phyloP scores from a whole-genome alignment of 2,329 filamentous ascomycete genomes.

The Cordyceps pruinosa region DNA sequence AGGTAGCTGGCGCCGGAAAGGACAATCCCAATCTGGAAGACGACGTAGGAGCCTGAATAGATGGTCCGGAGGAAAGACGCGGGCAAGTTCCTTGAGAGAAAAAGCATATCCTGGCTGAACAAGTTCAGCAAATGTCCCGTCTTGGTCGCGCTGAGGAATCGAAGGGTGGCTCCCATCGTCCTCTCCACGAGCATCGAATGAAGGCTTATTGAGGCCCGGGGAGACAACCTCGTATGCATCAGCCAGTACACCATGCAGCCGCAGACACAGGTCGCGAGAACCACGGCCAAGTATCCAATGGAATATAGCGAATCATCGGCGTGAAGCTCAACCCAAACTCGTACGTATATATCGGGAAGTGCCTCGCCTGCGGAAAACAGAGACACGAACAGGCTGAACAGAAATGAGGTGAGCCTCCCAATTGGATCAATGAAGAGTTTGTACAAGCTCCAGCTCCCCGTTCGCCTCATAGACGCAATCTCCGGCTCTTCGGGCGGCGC shows the following conservation, averaged over 20 bases:
- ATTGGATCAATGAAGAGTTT: not conserved
- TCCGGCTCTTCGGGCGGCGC: not conserved
- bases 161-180: not conserved
- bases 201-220: not conserved
- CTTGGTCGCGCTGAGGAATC: not conserved
- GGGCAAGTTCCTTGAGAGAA: not conserved
- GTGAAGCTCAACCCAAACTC: not conserved
- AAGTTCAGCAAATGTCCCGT: not conserved
- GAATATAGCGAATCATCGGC: not conserved
- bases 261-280: not conserved
- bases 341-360: not conserved
- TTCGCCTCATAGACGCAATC: not conserved
- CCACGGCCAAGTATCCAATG: not conserved
- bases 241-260: not conserved
- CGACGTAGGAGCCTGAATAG: not conserved
- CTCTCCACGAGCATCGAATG: not conserved
- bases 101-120: constrained; percentile 3
- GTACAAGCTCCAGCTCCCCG: not conserved
- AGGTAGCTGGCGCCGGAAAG: not conserved
- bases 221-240: not conserved
- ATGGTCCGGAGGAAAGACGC: not conserved
- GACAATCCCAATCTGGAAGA: not conserved
- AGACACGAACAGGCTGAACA: not conserved
- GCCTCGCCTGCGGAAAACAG: not conserved
- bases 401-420: not conserved